A percentile compares a stretch with the other conserved stretches of the same genome.
Conservation (phyloP, 495 filamentous ascomycete genomes). For the Xylaria palmicola region DNA sequence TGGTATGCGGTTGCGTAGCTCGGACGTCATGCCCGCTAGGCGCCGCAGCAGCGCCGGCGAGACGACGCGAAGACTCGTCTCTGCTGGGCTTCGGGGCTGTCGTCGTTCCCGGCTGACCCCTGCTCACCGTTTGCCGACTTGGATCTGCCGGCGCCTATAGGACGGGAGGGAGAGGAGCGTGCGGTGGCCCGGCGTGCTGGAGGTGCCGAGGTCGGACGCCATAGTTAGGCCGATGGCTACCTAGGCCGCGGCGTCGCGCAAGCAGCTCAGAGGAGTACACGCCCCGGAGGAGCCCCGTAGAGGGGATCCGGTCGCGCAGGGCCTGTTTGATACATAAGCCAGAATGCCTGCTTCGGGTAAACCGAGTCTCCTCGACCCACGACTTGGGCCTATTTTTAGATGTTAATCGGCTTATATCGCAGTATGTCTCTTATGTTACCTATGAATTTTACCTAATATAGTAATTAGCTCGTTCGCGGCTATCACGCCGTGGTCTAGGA, state of each 20-base stretch:
- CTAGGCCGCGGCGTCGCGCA: background rate
- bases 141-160: background rate
- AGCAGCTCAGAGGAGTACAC: background rate
- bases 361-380: no score
- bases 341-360: no score
- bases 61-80: background rate
- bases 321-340: no score
- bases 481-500: no score
- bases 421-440: no score
- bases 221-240: background rate
- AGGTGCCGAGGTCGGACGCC: background rate
- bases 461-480: no score
- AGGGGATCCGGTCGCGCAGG: background rate
- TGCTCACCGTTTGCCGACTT: background rate
- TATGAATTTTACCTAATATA: no score
- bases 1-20: background rate
- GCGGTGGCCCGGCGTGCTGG: background rate
- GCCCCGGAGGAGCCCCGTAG: background rate
- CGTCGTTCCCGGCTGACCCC: background rate
- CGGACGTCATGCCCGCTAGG: background rate
- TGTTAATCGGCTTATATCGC: no score
- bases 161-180: background rate
- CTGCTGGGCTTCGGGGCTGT: background rate
- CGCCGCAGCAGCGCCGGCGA: background rate
- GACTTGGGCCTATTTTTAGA: no score